These are phyloP conservation scores for Albifimbria verrucaria DNA, from an alignment of 2,329 filamentous ascomycete genomes.

Conservation along the genomic window DNA sequence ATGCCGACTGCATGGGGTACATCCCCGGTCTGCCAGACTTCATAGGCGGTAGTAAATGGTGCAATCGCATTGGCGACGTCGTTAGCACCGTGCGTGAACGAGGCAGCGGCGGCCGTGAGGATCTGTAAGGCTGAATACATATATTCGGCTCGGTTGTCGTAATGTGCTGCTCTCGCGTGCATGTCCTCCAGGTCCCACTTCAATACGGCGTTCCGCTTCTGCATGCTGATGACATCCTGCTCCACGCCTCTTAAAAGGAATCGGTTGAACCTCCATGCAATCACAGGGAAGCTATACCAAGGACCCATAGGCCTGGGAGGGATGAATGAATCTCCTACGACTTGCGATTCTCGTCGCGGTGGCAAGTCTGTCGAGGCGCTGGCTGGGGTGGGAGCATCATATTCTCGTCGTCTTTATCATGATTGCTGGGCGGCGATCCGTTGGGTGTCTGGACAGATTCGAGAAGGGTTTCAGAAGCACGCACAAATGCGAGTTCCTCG, in stretches of 20 bases:
- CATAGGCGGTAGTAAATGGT: constrained; percentile 50
- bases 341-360: constrained; percentile 3
- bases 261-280: constrained; percentile 37
- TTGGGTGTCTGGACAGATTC: constrained; percentile 27
- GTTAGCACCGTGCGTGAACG: constrained; percentile 55
- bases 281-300: constrained; percentile 38
- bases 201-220: constrained; percentile 44
- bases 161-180: constrained; percentile 46
- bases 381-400: constrained; percentile 29
- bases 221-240: constrained; percentile 43
- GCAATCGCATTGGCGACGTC: constrained; percentile 52
- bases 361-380: constrained; percentile 14
- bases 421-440: constrained; percentile 15
- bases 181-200: constrained; percentile 44
- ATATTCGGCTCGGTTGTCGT: constrained; percentile 51
- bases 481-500: constrained; percentile 38
- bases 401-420: constrained; percentile 25
- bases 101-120: constrained; percentile 50
- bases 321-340: constrained; percentile 18
- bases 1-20: constrained; percentile 33
- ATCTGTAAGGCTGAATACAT: constrained; percentile 47
- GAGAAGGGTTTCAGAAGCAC: constrained; percentile 30
- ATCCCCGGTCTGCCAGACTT: constrained; percentile 42
- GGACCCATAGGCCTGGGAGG: constrained; percentile 31
- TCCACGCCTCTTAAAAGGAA: constrained; percentile 44